phyloP scores from a whole-genome alignment of 257 asterid species.

The Solanum medicagineum region DNA sequence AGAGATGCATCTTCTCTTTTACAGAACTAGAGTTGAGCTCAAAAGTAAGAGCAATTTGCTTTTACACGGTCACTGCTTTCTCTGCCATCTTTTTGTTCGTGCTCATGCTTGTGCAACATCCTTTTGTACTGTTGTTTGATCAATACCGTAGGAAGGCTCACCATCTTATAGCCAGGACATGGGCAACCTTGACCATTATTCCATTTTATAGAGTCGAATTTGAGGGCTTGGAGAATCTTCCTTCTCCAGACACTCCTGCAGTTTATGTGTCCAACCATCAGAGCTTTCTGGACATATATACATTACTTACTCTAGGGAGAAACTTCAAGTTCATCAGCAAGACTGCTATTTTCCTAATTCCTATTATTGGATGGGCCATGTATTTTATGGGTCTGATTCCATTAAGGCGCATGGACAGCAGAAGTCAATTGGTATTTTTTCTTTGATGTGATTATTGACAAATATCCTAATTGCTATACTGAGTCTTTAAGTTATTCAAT shows the following conservation, averaged over 20 bases:
- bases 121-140: conserved; percentile 72
- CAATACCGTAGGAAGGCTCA: conserved; percentile 70
- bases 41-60: conserved; percentile 68
- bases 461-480: background rate
- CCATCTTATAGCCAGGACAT: conserved; percentile 55
- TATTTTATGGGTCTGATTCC: conserved; percentile 81
- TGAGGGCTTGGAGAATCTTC: conserved; percentile 81
- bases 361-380: conserved; percentile 98
- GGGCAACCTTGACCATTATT: conserved; percentile 64
- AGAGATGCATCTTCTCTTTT: conserved; percentile 3
- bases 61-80: conserved; percentile 52
- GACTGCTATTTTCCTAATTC: conserved; percentile 79
- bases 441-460: background rate
- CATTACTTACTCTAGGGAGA: conserved; percentile 83
- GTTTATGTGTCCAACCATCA: conserved; percentile 95
- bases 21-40: conserved; percentile 50
- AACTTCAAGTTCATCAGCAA: conserved; percentile 96
- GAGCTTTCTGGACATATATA: conserved; percentile 85
- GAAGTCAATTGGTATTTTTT: conserved; percentile 70
- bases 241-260: conserved; percentile 60
- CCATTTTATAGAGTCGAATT: conserved; percentile 68
- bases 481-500: background rate
- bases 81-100: conserved; percentile 55
- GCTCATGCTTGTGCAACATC: conserved; percentile 77
- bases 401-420: conserved; percentile 90